phyloP scores from a whole-genome alignment of 169 alveolate genomes.

The Blepharisma undulans region DNA sequence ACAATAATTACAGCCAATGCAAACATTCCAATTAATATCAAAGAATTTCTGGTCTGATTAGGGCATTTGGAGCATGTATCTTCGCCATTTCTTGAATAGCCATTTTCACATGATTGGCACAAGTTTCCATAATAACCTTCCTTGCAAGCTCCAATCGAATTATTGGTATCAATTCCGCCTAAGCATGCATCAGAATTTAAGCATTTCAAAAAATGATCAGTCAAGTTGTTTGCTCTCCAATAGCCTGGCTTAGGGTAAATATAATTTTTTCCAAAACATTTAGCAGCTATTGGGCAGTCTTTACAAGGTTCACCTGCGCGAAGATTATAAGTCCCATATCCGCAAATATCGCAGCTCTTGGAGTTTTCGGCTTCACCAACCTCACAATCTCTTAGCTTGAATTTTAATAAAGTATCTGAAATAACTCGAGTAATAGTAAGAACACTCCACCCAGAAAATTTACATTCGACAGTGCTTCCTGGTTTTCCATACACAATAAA shows the following conservation, averaged over 20 bases:
- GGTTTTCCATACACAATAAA: neutral
- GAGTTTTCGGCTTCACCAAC: neutral
- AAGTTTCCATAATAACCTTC: constrained; percentile 54
- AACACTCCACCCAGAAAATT: too few species aligned
- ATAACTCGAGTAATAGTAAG: neutral
- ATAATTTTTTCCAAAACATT: constrained; percentile 56
- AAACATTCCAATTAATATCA: neutral
- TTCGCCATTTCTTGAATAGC: constrained; percentile 45
- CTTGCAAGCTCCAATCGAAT: constrained; percentile 49
- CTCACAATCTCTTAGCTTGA: neutral
- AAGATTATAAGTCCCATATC: neutral
- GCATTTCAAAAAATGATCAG: constrained; percentile 47
- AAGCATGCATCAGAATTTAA: constrained; percentile 43
- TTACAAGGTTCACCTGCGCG: constrained; percentile 34
- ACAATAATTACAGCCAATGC: neutral
- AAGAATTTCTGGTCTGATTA: neutral
- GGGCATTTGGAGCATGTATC: constrained; percentile 55
- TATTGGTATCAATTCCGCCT: constrained; percentile 26
- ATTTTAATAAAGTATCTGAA: neutral
- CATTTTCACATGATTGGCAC: constrained; percentile 53
- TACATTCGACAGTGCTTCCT: neutral
- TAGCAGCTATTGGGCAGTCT: constrained; percentile 57
- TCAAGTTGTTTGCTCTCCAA: constrained; percentile 51
- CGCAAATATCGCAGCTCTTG: neutral
- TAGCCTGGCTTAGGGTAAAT: constrained; percentile 60